Percentiles rank a stretch among this genome's conserved stretches.
Conservation (phyloP, 2,329 filamentous ascomycete species). For the Ceratocystis smalleyi region DNA sequence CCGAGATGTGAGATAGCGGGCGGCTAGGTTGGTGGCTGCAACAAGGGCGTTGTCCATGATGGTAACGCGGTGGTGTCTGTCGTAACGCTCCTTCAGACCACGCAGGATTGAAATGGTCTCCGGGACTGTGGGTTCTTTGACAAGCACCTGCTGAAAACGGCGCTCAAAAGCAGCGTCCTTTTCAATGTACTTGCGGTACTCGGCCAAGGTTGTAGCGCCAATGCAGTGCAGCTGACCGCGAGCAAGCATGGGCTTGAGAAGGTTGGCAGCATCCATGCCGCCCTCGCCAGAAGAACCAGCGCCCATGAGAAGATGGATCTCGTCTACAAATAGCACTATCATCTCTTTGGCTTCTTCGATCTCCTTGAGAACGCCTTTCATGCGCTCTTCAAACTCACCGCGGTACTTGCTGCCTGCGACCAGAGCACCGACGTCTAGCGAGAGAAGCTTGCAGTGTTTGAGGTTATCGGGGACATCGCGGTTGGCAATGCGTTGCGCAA, state of each 20-base stretch:
- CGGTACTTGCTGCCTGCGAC: constrained; percentile 97
- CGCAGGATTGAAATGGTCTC: constrained; percentile 97
- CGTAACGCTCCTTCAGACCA: constrained; percentile 94
- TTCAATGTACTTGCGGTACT: constrained; percentile 98
- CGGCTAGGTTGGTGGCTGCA: constrained; percentile 74
- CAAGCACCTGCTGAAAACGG: constrained; percentile 93
- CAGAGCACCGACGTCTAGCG: constrained; percentile 84
- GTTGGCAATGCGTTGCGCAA: constrained; percentile 91
- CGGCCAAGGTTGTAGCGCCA: constrained; percentile 82
- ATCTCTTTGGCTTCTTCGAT: constrained; percentile 89
- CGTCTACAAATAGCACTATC: constrained; percentile 95
- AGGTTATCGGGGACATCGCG: constrained; percentile 92
- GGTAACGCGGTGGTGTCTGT: constrained; percentile 94
- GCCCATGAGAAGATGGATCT: constrained; percentile 97
- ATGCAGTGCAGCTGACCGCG: constrained; percentile 95
- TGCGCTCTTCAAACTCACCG: constrained; percentile 95
- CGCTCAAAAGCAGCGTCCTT: constrained; percentile 97
- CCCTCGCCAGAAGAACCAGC: constrained; percentile 88
- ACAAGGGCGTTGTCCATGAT: constrained; percentile 92
- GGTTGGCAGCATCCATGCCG: constrained; percentile 95
- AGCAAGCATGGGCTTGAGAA: constrained; percentile 95
- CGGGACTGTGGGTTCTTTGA: constrained; percentile 77
- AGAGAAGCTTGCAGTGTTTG: constrained; percentile 82
- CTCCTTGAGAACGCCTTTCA: constrained; percentile 98
- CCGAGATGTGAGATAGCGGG: constrained; percentile 80